Conservation (phyloP, 116 monocot genomes). For the Posidonia oceanica region DNA sequence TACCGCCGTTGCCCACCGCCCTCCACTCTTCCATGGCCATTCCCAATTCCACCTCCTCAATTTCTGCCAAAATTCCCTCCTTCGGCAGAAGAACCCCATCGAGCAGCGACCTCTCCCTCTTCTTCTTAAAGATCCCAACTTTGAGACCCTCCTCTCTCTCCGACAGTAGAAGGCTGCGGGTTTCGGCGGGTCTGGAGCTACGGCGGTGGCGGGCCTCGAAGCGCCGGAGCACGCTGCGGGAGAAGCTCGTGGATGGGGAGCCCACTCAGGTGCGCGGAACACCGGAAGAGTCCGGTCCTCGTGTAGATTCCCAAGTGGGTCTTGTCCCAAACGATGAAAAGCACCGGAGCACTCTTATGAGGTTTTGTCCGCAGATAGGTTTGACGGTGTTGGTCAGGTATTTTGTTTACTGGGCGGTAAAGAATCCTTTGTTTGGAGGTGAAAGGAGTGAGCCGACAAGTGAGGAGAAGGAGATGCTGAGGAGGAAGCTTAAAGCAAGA, state of each 20-base stretch:
- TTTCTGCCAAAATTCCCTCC: neutral
- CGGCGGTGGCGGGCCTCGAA: too few species aligned
- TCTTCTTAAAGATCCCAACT: conserved; percentile 1
- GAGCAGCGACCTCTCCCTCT: neutral
- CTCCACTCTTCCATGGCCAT: neutral
- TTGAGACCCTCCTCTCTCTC: neutral
- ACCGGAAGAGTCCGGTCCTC: too few species aligned
- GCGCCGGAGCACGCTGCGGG: too few species aligned
- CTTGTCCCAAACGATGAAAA: too few species aligned
- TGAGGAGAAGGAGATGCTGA: conserved; percentile 65
- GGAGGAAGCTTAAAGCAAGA: conserved; percentile 55
- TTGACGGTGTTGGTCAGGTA: conserved; percentile 26
- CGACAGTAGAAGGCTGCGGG: too few species aligned
- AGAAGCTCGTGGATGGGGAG: too few species aligned
- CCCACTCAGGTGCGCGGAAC: too few species aligned
- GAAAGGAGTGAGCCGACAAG: conserved; percentile 22
- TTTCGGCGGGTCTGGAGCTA: too few species aligned
- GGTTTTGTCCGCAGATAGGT: conserved; percentile 20
- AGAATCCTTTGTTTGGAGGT: conserved; percentile 18
- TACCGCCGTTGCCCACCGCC: neutral
- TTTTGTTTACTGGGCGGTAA: conserved; percentile 20
- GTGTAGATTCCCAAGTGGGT: too few species aligned
- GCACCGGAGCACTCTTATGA: conserved; percentile 3
- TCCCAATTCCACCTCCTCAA: neutral
- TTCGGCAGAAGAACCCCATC: neutral